These are phyloP conservation scores for Hypoxylon lienhwacheense DNA, from an alignment of 495 filamentous ascomycete species.

Conservation along the genomic window DNA sequence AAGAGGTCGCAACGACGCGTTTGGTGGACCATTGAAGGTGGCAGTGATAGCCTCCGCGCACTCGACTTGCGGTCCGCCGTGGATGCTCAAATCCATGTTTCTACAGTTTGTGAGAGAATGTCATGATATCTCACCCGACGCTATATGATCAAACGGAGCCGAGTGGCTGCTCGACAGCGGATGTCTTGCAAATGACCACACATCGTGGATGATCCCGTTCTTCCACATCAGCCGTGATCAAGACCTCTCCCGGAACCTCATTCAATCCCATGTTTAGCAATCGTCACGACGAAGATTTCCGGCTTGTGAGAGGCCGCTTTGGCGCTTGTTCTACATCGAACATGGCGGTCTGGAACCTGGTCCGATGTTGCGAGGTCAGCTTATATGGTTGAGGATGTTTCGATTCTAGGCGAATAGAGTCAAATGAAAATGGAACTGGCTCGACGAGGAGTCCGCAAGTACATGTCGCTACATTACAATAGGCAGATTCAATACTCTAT, in stretches of 20 bases:
- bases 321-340: slow-evolving; percentile 9
- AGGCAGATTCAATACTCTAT: neutral
- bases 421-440: neutral
- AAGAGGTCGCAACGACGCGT: slow-evolving; percentile 23
- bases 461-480: neutral
- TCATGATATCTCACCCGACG: slow-evolving; percentile 1
- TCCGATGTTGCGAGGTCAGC: neutral
- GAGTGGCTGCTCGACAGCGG: neutral
- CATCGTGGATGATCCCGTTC: no score
- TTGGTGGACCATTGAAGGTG: slow-evolving; percentile 5
- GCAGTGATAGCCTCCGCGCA: slow-evolving; percentile 10
- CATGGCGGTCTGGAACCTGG: neutral
- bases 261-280: no score
- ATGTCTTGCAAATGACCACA: neutral
- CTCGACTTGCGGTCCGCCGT: slow-evolving; percentile 17
- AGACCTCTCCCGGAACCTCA: no score
- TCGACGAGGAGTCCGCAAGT: no score
- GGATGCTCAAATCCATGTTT: neutral
- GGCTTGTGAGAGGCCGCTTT: slow-evolving; percentile 1
- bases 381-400: neutral
- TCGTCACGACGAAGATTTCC: neutral
- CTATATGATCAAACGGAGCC: neutral
- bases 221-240: no score
- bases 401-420: neutral
- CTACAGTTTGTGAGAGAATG: neutral